Evolutionary conservation across 768 basidiomycete genomes (phyloP), one percentile per base, ranked within the genome.

Genomic region (Crassisporium funariophilum): DNA sequence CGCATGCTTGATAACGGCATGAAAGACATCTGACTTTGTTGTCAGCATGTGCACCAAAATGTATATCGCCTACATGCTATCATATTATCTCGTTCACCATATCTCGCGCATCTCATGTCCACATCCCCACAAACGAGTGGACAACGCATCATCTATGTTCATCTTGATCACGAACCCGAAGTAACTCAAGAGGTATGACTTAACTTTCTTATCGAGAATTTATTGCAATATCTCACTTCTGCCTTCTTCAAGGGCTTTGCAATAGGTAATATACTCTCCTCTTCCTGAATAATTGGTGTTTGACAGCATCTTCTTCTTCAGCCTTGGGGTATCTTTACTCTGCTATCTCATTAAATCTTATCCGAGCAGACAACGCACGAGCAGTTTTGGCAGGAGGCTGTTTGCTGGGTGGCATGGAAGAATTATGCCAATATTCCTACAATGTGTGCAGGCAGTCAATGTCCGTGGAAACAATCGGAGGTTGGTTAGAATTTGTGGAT

Each of bases 61-160:
- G 72, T 76, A 50, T 91, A 90, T 66, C 81, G 82, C 44, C 79
- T 91, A 25, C 88, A 93, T 70, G 82, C 86, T 53, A 87, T 95
- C 66, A 85, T 94, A 54, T 75, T 95, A 52, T 89, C 91, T 50
- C 85, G 86, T 43, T 93, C 91, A 23, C 91, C 93, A 27, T 89
- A 83, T 68, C 80, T 95, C 60, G 88, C 86, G 31, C 90, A 92
- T 64, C 75, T 91, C 55, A 90, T 95, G 85, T 87, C 85, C 45
- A 88, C 86, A 39, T 83, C 86, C 24, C 84, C 84, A 19, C 83
- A 82, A 69, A 70, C 74, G 27, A 75, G 75, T 49, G 83, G 78
- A 11, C 82, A 84, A 57, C 79, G 84, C 54, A 73, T 80, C 44
- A 80, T 94, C 57, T 86, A 84, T 61, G 80, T 92, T 44, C 79